A percentile compares a stretch with the other conserved stretches of the same genome.
Conservation (phyloP, 352 stramenopile species). For the Globisporangium rhizosaccharum region DNA sequence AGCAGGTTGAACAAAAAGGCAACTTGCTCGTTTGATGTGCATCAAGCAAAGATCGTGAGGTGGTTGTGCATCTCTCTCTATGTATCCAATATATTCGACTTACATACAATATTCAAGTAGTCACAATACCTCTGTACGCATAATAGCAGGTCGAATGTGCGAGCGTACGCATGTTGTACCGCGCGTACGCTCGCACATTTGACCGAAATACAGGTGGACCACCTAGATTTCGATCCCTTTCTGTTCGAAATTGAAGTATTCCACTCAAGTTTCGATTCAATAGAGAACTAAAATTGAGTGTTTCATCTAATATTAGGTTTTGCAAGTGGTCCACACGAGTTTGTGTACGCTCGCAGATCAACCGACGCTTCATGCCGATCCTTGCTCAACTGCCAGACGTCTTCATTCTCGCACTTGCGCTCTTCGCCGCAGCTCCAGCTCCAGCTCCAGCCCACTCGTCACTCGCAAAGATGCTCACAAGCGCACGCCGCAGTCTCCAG, state of each 20-base stretch:
- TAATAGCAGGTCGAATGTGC: not conserved
- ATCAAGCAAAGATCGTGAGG: not conserved
- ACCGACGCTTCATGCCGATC: no score
- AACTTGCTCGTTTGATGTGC: not conserved
- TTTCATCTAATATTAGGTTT: no score
- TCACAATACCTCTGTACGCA: not conserved
- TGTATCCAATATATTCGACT: not conserved
- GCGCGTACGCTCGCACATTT: not conserved
- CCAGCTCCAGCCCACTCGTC: not conserved
- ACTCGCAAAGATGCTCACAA: slow-evolving; percentile 10
- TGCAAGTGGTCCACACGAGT: no score
- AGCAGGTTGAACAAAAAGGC: not conserved
- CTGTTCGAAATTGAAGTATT: no score
- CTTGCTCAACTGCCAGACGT: not conserved
- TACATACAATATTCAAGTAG: not conserved
- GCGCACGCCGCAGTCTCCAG: slow-evolving; percentile 5
- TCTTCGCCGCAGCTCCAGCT: not conserved
- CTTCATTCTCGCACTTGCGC: slow-evolving; percentile 27
- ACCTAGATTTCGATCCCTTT: no score
- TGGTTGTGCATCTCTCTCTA: not conserved
- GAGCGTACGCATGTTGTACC: slow-evolving; percentile 3
- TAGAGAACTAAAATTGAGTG: no score
- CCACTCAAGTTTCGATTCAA: no score
- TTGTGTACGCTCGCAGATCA: no score
- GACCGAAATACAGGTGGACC: not conserved